Evolutionary conservation across 768 basidiomycete genomes (phyloP).

Genomic region (Hemileccinum impolitum): DNA sequence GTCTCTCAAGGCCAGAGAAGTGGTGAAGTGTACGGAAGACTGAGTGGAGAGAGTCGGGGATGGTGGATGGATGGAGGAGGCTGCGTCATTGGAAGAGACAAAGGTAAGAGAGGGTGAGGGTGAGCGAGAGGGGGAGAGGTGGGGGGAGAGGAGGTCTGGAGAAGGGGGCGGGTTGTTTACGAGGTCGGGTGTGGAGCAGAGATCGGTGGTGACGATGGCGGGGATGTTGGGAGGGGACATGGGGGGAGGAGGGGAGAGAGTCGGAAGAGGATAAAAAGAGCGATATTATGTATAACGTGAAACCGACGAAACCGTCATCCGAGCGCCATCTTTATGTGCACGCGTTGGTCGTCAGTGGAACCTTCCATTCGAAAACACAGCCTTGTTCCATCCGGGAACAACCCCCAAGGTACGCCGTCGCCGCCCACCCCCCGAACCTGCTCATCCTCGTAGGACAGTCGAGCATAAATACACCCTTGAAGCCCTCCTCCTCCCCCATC

Average conservation of each 20-base stretch:
- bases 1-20: constrained; percentile 57
- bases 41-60: constrained; percentile 73
- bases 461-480: not conserved
- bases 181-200: constrained; percentile 31
- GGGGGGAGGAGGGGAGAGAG: not conserved
- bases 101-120: constrained; percentile 29
- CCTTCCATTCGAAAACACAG: constrained; percentile 31
- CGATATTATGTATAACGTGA: constrained; percentile 11
- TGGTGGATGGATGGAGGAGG: constrained; percentile 48
- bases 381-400: constrained; percentile 20
- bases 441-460: not conserved
- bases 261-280: not conserved
- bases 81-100: constrained; percentile 42
- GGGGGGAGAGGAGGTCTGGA: constrained; percentile 24
- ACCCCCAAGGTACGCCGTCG: constrained; percentile 9
- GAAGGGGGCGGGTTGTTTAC: constrained; percentile 2
- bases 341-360: constrained; percentile 9
- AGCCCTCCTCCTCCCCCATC: not conserved
- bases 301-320: not conserved
- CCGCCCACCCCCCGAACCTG: constrained; percentile 5
- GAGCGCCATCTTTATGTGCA: not conserved
- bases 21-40: constrained; percentile 58
- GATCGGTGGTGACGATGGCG: constrained; percentile 35
- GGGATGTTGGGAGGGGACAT: constrained; percentile 29
- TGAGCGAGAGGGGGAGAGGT: constrained; percentile 16